Evolutionary conservation across 129 eudicot species (phyloP).

Genomic region (Arctium lappa): DNA sequence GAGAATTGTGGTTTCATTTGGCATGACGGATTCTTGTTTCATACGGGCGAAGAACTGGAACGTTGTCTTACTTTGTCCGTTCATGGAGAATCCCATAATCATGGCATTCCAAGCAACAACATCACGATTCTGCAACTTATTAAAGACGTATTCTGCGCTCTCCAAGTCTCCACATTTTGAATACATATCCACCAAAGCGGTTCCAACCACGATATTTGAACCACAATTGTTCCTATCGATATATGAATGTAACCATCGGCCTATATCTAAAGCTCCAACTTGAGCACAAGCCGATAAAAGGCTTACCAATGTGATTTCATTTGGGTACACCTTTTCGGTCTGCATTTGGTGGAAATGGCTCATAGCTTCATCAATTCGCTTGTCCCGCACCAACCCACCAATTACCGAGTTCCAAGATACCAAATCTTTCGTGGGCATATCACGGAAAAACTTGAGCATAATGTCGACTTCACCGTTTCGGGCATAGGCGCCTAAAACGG

Average conservation of each 20-base stretch:
- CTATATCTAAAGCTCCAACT: constrained; percentile 46
- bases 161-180: constrained; percentile 49
- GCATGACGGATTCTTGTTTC: constrained; percentile 20
- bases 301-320: constrained; percentile 40
- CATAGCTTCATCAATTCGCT: constrained; percentile 36
- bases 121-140: constrained; percentile 33
- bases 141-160: constrained; percentile 32
- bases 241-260: constrained; percentile 43
- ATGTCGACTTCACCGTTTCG: constrained; percentile 15
- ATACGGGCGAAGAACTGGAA: constrained; percentile 32
- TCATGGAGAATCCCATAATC: constrained; percentile 51
- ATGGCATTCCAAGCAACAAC: constrained; percentile 59
- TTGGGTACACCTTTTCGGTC: constrained; percentile 20
- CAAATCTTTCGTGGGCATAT: constrained; percentile 34
- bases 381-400: constrained; percentile 34
- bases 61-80: constrained; percentile 41
- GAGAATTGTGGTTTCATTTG: constrained; percentile 45
- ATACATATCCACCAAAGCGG: constrained; percentile 54
- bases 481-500: constrained; percentile 40
- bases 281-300: constrained; percentile 46
- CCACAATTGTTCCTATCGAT: constrained; percentile 22
- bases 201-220: constrained; percentile 35
- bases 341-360: constrained; percentile 36
- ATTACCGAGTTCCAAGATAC: constrained; percentile 56
- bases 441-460: constrained; percentile 24